phyloP scores from a whole-genome alignment of 495 filamentous ascomycete genomes.

The Podospora appendiculata region DNA sequence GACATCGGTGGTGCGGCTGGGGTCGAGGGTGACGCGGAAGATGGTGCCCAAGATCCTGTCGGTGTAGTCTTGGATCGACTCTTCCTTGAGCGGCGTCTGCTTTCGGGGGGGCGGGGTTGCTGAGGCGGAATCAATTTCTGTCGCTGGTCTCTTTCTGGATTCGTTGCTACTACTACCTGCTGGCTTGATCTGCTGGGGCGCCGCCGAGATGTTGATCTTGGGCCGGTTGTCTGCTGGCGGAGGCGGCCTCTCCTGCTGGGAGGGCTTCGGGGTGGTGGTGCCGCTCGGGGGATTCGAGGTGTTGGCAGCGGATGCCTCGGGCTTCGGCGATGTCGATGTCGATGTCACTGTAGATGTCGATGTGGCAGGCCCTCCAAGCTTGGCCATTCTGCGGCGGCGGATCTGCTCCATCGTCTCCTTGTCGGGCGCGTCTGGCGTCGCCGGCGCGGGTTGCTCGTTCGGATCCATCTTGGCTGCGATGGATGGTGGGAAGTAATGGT shows the following conservation, averaged over 20 bases:
- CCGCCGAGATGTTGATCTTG: constrained; percentile 23
- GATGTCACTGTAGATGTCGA: not conserved
- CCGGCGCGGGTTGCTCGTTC: constrained; percentile 14
- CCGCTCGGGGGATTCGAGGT: constrained; percentile 1
- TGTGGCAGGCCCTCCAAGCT: constrained; percentile 27
- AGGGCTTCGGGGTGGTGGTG: not conserved
- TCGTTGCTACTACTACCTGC: constrained; percentile 16
- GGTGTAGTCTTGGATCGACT: constrained; percentile 57
- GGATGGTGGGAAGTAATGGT: no score
- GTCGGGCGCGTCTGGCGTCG: constrained; percentile 23
- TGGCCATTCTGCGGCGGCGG: constrained; percentile 31
- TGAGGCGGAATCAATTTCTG: constrained; percentile 16
- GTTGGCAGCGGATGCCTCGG: constrained; percentile 1
- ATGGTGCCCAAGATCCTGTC: constrained; percentile 59
- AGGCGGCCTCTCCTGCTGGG: constrained; percentile 2
- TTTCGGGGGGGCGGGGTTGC: constrained; percentile 19
- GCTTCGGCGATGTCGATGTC: constrained; percentile 3
- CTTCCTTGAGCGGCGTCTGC: constrained; percentile 17
- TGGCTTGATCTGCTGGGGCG: constrained; percentile 5
- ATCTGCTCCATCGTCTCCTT: constrained; percentile 32
- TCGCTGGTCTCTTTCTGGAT: constrained; percentile 18
- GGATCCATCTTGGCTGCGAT: constrained; percentile 18
- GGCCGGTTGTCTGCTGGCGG: constrained; percentile 5
- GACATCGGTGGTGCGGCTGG: constrained; percentile 46
- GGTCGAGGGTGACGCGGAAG: constrained; percentile 67